Conservation (phyloP, 768 basidiomycete species). For the Russula earlei region DNA sequence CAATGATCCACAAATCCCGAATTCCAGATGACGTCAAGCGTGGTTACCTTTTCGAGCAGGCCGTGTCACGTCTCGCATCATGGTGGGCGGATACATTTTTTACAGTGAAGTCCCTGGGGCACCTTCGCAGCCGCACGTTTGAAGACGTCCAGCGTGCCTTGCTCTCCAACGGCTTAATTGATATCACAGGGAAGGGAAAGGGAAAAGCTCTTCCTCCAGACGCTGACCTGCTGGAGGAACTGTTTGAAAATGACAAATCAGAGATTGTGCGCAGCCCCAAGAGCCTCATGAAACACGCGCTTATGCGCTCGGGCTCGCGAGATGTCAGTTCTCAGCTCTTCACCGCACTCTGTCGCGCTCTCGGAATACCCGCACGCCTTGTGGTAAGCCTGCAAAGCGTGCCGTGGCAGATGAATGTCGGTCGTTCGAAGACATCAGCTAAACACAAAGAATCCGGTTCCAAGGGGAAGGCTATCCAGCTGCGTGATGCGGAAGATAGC, state of each 20-base stretch:
- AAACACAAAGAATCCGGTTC: conserved; percentile 36
- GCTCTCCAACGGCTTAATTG: not conserved
- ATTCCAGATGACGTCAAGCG: conserved; percentile 74
- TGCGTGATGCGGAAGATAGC: conserved; percentile 28
- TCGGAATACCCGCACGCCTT: conserved; percentile 79
- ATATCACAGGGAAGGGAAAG: conserved; percentile 18
- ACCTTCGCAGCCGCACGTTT: conserved; percentile 68
- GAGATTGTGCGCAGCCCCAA: conserved; percentile 70
- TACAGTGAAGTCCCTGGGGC: conserved; percentile 49
- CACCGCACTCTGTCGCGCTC: conserved; percentile 76
- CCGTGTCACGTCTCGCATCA: conserved; percentile 57
- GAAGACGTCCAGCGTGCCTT: conserved; percentile 49
- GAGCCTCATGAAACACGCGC: conserved; percentile 87
- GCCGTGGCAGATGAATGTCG: conserved; percentile 71
- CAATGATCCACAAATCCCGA: conserved; percentile 68
- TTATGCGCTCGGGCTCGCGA: conserved; percentile 69
- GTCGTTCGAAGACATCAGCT: conserved; percentile 41
- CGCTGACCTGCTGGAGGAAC: conserved; percentile 28
- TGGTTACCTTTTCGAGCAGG: conserved; percentile 80
- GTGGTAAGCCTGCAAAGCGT: conserved; percentile 88
- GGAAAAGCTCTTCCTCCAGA: not conserved
- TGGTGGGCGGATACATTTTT: conserved; percentile 85
- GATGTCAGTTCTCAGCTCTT: conserved; percentile 89
- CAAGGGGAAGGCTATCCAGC: conserved; percentile 25
- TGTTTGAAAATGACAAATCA: conserved; percentile 37